Base-by-base conservation (phyloP, 768 basidiomycete genomes). In the Floccularia luteovirens region DNA sequence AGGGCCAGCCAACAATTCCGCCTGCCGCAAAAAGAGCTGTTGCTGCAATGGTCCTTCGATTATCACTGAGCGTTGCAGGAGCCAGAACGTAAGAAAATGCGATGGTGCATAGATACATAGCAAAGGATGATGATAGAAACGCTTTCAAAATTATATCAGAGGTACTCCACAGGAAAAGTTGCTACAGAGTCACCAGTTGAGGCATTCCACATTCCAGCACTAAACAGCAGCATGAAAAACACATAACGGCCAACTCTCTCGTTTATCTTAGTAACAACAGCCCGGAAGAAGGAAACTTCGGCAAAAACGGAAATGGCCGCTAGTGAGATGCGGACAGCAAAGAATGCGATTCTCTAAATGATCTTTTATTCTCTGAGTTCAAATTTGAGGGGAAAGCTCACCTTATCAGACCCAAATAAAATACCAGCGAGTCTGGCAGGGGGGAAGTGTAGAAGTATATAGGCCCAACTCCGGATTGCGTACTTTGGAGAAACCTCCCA, bases 1-100 rank as follows among this genome's bases (percentile, higher is more conserved):
- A 99, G 4, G 96, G 96, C 96, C 96, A 99, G 4, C 94, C 96
- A 24, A 97, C 75, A 36, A 98, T 75, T 1, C 81, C 89, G 4
- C 90, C 93, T 4, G 78, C 56, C 1, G 88, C 90, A 55, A 91
- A 89, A 35, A 71, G 61, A 33, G 83, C 43, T 0, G 87, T 87
- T 0, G 86, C 78, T 5, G 69, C 61, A 20, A 84, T 57, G 7
- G 84, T 81, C 24, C 84, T 70, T 33, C 64, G 65, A 44, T 63
- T 55, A 52, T 82, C 72, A 28, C 56, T 52, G 45, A 66, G 53
- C 48, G 70, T 78, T 0, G 83, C 65, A 3, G 82, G 78, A 31
- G 70, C 66, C 31, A 86, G 55, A 2, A 75, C 75, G 49, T 74
- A 86, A 0, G 90, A 75, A 44, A 77, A 82, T 2, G 89, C 96